Conservation (phyloP, 2,329 filamentous ascomycete genomes). For the Coniochaeta sp. region DNA sequence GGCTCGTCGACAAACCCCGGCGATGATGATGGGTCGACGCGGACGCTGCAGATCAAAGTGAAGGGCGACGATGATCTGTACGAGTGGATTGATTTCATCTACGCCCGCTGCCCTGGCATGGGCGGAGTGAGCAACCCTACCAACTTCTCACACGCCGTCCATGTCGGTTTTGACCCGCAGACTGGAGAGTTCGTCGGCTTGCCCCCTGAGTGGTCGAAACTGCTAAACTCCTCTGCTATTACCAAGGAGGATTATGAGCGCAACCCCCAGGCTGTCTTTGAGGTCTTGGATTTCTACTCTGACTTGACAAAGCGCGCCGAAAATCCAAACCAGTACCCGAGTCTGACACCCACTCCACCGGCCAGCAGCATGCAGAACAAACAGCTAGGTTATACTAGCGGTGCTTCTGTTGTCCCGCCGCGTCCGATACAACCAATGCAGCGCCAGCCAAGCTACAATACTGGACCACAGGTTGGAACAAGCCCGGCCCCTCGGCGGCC, state of each 20-base stretch:
- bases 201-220: constrained; percentile 93
- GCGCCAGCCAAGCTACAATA: constrained; percentile 30
- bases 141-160: constrained; percentile 94
- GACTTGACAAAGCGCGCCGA: constrained; percentile 72
- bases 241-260: constrained; percentile 98
- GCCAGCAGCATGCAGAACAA: constrained; percentile 49
- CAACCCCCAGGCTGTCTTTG: constrained; percentile 80
- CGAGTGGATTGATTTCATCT: constrained; percentile 98
- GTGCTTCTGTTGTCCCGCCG: constrained; percentile 58
- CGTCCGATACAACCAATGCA: constrained; percentile 55
- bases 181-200: constrained; percentile 92
- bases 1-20: constrained; percentile 63
- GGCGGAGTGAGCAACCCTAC: constrained; percentile 97
- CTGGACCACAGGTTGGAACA: constrained; percentile 18
- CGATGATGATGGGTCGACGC: constrained; percentile 72
- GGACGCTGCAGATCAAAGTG: constrained; percentile 84
- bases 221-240: constrained; percentile 91
- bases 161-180: constrained; percentile 93
- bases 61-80: constrained; percentile 96
- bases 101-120: constrained; percentile 94
- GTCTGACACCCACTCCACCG: constrained; percentile 60
- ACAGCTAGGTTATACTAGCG: constrained; percentile 52
- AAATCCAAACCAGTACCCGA: constrained; percentile 61
- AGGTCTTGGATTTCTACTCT: constrained; percentile 79
- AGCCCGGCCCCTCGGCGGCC: constrained; percentile 32